A percentile compares a stretch with the other conserved stretches of the same genome.
These are phyloP conservation scores for Brassica incana DNA, from an alignment of 345 rosid genomes.

Conservation along the genomic window DNA sequence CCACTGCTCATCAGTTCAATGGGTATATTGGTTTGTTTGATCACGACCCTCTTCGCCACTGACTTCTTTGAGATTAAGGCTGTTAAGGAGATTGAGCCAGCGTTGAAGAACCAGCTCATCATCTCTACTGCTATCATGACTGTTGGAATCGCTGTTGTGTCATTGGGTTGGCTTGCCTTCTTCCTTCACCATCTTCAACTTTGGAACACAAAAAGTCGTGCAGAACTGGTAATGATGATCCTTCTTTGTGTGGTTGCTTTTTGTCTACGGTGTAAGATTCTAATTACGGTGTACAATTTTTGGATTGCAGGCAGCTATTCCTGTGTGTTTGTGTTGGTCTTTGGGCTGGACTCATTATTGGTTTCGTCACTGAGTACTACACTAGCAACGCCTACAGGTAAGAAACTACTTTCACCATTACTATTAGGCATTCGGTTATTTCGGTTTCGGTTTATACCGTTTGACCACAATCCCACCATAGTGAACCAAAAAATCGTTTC, in stretches of 20 bases:
- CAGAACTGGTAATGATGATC: conserved; percentile 54
- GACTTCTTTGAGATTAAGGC: conserved; percentile 64
- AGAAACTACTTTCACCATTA: not conserved
- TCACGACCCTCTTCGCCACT: conserved; percentile 68
- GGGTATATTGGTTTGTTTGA: conserved; percentile 68
- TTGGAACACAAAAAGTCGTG: conserved; percentile 47
- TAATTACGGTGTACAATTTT: not conserved
- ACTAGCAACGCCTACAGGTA: conserved; percentile 80
- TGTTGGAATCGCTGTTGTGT: conserved; percentile 55
- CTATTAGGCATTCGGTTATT: too few species aligned
- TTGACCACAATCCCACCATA: too few species aligned
- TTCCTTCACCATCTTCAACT: conserved; percentile 48
- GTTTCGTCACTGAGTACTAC: conserved; percentile 50
- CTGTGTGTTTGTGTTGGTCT: conserved; percentile 68
- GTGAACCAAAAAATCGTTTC: too few species aligned
- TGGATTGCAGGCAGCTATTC: conserved; percentile 60
- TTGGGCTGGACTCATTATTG: conserved; percentile 53
- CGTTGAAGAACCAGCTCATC: conserved; percentile 66
- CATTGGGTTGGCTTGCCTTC: conserved; percentile 55
- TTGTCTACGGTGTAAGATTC: not conserved
- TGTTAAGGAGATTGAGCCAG: conserved; percentile 64
- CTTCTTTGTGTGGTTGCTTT: not conserved
- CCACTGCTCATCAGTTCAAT: conserved; percentile 61
- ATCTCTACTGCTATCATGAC: conserved; percentile 70
- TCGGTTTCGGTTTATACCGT: too few species aligned